Base-by-base conservation (phyloP, 2,329 filamentous ascomycete genomes). In the Phoma sp. region DNA sequence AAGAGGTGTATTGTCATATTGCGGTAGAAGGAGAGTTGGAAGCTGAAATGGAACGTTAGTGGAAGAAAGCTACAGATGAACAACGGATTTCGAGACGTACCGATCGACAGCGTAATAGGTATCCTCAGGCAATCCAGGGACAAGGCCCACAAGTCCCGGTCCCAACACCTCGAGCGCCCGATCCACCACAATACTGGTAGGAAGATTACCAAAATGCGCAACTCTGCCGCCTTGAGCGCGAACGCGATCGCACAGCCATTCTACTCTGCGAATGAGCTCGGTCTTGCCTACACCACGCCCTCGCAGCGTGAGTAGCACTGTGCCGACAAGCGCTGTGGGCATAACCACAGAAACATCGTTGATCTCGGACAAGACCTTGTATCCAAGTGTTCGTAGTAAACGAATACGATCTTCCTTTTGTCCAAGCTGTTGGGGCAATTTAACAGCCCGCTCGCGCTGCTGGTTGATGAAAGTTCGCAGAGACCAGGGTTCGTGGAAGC, bases 1-100 rank as follows among this genome's bases (percentile, higher is more conserved):
- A 99, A 99, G 5, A 99, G 84, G 72, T 99, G 95, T 58, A 99
- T 99, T 0, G 94, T 97, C 95, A 98, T 98, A 76, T 99, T 99
- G 47, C 95, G 88, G 77, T 99, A 99, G 76, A 99, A 99, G 0
- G 92, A 96, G 9, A 99, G 84, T 72, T 99, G 95, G 80, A 99
- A 99, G 48, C 80, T 77, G 59, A 3, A 46, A 12, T n/a, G 4
- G n/a, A 3, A 15, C 8, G 40, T 51, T 17, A 49, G 44, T 27
- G 12, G 7, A n/a, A 25, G 32, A 66, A 41, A 65, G 55, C 40
- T 25, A 36, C n/a, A 15, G 40, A 12, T 21, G n/a, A 25, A 29
- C 19, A 44, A n/a, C 39, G 19, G 19, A 43, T 15, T 7, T 31
- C 32, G 36, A 19, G 31, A 60, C 64, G 43, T 56, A 74, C 72